Conservation (phyloP, 2,329 filamentous ascomycete species). For the Drechslerella stenobrocha region DNA sequence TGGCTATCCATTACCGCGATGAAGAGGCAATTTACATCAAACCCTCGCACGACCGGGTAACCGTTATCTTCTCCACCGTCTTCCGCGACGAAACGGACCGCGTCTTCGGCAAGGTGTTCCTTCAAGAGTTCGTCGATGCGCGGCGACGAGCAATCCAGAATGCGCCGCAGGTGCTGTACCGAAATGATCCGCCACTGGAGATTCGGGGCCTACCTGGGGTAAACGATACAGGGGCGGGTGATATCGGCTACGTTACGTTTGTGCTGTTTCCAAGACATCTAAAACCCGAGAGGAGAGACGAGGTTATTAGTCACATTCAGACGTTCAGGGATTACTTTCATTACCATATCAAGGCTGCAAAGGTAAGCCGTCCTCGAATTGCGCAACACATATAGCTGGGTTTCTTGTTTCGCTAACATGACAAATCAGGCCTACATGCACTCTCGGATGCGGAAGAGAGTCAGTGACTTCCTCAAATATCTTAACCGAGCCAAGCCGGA, state of each 20-base stretch:
- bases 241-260: slow-evolving; percentile 97
- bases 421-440: slow-evolving; percentile 80
- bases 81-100: slow-evolving; percentile 98
- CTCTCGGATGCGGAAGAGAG: slow-evolving; percentile 94
- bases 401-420: not conserved
- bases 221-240: slow-evolving; percentile 69
- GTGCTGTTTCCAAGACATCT: slow-evolving; percentile 96
- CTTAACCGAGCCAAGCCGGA: slow-evolving; percentile 92
- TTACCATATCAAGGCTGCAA: slow-evolving; percentile 99
- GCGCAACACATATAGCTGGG: no score
- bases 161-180: slow-evolving; percentile 94
- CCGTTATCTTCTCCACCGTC: slow-evolving; percentile 97
- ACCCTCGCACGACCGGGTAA: slow-evolving; percentile 93
- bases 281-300: slow-evolving; percentile 82
- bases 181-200: slow-evolving; percentile 90
- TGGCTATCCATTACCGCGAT: slow-evolving; percentile 96
- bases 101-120: slow-evolving; percentile 96
- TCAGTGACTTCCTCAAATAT: slow-evolving; percentile 98
- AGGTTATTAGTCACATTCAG: slow-evolving; percentile 98
- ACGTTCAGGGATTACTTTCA: slow-evolving; percentile 99
- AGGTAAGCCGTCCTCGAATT: slow-evolving; percentile 63
- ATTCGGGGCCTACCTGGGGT: slow-evolving; percentile 85
- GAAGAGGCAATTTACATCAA: slow-evolving; percentile 99
- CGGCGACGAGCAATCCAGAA: slow-evolving; percentile 94
- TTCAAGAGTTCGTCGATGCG: slow-evolving; percentile 98